Conservation (phyloP, 306 rosid species). For the Sesbania bispinosa region DNA sequence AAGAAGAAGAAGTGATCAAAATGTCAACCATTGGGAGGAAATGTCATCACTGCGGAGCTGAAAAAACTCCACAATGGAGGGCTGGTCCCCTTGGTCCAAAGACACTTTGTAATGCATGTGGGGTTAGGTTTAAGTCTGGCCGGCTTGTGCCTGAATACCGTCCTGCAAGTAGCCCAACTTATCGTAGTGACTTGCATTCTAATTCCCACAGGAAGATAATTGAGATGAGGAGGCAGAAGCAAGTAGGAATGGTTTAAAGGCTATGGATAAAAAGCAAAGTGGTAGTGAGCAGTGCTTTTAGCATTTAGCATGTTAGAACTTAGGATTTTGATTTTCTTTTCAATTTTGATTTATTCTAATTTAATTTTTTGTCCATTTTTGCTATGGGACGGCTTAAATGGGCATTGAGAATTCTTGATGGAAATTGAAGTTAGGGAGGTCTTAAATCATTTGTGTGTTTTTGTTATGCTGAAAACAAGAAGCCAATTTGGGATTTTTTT, state of each 20-base stretch:
- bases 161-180: conserved; percentile 72
- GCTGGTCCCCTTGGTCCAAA: conserved; percentile 68
- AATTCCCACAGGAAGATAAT: conserved; percentile 69
- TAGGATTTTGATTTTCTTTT: conserved; percentile 27
- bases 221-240: conserved; percentile 64
- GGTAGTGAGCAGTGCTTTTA: conserved; percentile 14
- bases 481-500: conserved; percentile 7
- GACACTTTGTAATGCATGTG: conserved; percentile 86
- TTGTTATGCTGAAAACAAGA: conserved; percentile 23
- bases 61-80: conserved; percentile 76
- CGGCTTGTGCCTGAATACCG: conserved; percentile 72
- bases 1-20: background rate
- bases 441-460: conserved; percentile 26
- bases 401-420: conserved; percentile 32
- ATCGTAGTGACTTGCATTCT: conserved; percentile 55
- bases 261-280: conserved; percentile 43
- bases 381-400: conserved; percentile 27
- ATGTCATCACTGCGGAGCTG: conserved; percentile 74
- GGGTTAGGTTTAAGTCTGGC: conserved; percentile 68
- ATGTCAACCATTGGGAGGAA: conserved; percentile 35
- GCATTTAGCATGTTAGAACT: conserved; percentile 35
- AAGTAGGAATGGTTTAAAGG: conserved; percentile 34
- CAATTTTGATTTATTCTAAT: conserved; percentile 36
- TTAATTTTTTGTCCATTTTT: conserved; percentile 25
- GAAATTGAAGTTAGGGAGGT: conserved; percentile 20